Percentiles rank a stretch among this genome's conserved stretches.
phyloP scores from a whole-genome alignment of 352 stramenopile genomes.

The Phytopythium ostracodes region DNA sequence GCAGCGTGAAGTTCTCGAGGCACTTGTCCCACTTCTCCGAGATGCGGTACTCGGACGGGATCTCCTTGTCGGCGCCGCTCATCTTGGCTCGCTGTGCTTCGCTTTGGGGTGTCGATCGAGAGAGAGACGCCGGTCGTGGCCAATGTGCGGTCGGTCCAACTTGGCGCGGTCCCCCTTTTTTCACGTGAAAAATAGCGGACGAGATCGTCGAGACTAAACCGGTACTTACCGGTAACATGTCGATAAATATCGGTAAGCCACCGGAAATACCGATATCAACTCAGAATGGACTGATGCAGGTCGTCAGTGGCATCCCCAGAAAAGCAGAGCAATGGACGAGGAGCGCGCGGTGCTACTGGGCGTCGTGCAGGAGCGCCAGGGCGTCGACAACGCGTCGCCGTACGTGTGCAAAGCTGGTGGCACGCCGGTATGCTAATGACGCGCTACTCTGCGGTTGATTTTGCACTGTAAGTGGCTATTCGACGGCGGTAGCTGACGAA shows the following conservation, averaged over 20 bases:
- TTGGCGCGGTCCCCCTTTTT: neutral
- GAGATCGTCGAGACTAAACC: neutral
- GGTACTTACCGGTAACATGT: conserved; percentile 1
- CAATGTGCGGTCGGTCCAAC: neutral
- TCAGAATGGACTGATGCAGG: neutral
- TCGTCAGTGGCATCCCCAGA: neutral
- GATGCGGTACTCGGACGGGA: conserved; percentile 87
- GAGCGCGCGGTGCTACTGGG: conserved; percentile 63
- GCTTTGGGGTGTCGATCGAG: no score
- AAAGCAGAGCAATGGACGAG: conserved; percentile 40
- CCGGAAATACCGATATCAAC: neutral
- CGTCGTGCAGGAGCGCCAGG: conserved; percentile 59
- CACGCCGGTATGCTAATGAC: conserved; percentile 36
- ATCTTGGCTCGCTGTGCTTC: conserved; percentile 18
- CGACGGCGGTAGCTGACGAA: neutral
- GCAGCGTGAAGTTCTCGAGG: conserved; percentile 85
- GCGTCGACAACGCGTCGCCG: conserved; percentile 57
- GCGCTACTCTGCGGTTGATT: neutral
- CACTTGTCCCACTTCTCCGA: conserved; percentile 91
- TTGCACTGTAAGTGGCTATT: neutral
- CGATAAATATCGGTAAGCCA: neutral
- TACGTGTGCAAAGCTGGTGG: conserved; percentile 78
- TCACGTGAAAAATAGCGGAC: conserved; percentile 1
- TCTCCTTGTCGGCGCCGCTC: conserved; percentile 46
- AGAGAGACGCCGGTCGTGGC: neutral